These are phyloP conservation scores for Aspergillus campestris DNA, from an alignment of 495 filamentous ascomycete genomes.

Conservation along the genomic window DNA sequence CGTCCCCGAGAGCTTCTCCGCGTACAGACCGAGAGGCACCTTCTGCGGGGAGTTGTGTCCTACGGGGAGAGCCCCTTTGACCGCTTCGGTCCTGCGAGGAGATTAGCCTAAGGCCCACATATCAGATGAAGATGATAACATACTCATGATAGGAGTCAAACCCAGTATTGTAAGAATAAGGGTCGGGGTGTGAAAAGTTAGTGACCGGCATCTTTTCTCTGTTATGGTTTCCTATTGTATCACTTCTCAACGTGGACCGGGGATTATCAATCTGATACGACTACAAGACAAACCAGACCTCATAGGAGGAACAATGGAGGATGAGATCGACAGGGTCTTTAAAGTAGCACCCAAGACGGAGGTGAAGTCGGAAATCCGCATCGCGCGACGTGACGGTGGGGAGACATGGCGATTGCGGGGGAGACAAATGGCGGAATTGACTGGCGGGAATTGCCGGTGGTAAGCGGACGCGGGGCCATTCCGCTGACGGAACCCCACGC, in stretches of 20 bases:
- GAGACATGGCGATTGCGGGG: neutral
- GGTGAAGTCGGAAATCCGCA: neutral
- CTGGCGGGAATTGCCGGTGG: conserved; percentile 7
- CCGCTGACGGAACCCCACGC: conserved; percentile 11
- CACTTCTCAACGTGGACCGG: too few relatives aligned
- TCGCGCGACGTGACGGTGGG: neutral
- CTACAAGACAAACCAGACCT: too few relatives aligned
- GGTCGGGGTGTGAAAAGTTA: conserved; percentile 45
- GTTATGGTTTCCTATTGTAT: neutral
- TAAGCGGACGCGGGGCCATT: conserved; percentile 24
- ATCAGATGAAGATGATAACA: conserved; percentile 4
- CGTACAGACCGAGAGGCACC: conserved; percentile 73
- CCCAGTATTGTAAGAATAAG: conserved; percentile 50
- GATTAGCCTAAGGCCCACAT: conserved; percentile 1
- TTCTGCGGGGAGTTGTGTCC: conserved; percentile 87
- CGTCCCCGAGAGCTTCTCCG: conserved; percentile 90
- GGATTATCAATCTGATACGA: too few relatives aligned
- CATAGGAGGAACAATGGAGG: neutral
- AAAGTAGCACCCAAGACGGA: too few relatives aligned
- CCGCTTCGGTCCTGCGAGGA: conserved; percentile 35
- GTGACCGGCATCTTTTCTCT: conserved; percentile 45
- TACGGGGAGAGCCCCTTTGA: conserved; percentile 52
- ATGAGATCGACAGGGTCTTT: too few relatives aligned
- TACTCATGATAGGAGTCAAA: conserved; percentile 55
- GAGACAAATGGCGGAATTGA: conserved; percentile 11